Evolutionary conservation across 2,329 filamentous ascomycete genomes (phyloP), one percentile per base, ranked within the genome.

Genomic region (Fusarium sp.): DNA sequence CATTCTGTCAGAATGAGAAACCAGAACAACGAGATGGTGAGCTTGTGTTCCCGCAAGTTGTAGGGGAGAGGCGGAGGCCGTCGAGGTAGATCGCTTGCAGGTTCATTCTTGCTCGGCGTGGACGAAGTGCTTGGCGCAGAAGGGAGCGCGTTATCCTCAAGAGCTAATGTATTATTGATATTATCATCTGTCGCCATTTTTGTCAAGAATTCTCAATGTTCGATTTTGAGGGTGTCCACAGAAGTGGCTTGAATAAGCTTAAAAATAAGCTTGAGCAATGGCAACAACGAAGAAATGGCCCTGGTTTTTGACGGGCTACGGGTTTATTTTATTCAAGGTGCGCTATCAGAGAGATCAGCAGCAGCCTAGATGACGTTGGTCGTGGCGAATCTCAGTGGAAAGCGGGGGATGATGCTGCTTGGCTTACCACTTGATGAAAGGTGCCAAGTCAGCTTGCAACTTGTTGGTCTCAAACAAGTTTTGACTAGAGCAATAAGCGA

Each of bases 1-100:
- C 57, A 65, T 14, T 70, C 67, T 1, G 65, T 65, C 4, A 70
- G 21, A 1, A 70, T 68, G 42, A 70, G 66, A 33, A 62, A 59
- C 65, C 63, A 66, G 17, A 69, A 69, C 1, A 65, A 21, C 1
- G 57, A 38, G 9, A 70, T 69, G 32, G 42, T 63, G 29, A 69
- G 48, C 15, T 70, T 70, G 48, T 70, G 67, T 9, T 70, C 63
- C 5, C 63, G 58, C 6, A 70, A 44, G 46, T 70, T 69, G 15
- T 70, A 70, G 2, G 65, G 67, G 0, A 69, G 50, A 1, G 58
- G 48, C 3, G 60, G 60, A 25, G 60, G 60, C 1, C 58, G 45
- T 3, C 13, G 27, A 0, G 42, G 6, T 13, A 23, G 11, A 8
- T 45, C 7, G 9, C 56, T 37, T 14, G 47, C 10, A 1, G 31